These are phyloP conservation scores for Hura crepitans DNA, from an alignment of 441 rosid genomes.

Conservation along the genomic window DNA sequence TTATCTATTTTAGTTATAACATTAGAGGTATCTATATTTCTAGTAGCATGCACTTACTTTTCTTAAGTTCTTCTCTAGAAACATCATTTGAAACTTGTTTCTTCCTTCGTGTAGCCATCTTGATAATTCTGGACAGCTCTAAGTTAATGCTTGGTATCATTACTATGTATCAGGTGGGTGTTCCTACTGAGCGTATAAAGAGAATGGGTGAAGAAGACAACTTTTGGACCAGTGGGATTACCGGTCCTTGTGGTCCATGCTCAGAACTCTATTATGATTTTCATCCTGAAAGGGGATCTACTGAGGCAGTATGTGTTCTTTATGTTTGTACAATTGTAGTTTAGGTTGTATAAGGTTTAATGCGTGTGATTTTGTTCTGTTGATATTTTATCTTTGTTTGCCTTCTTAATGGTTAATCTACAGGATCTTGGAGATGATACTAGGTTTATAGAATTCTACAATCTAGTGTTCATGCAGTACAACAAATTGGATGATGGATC, in stretches of 20 bases:
- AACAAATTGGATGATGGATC: conserved; percentile 76
- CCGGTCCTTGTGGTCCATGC: conserved; percentile 98
- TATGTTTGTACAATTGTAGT: conserved; percentile 8
- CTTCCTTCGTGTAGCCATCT: conserved; percentile 2
- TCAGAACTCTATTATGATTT: conserved; percentile 93
- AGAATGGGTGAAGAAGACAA: conserved; percentile 91
- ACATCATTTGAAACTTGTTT: conserved; percentile 1
- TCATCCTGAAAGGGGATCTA: conserved; percentile 69
- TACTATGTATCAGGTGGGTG: conserved; percentile 51
- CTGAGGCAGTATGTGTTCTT: conserved; percentile 36
- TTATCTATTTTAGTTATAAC: background rate
- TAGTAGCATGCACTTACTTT: background rate
- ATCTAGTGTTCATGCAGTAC: conserved; percentile 91
- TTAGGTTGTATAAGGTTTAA: background rate
- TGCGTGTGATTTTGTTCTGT: background rate
- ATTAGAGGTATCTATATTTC: conserved; percentile 2
- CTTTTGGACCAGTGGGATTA: conserved; percentile 89
- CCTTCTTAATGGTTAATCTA: conserved; percentile 15
- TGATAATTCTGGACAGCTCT: background rate
- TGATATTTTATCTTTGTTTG: background rate
- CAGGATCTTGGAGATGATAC: conserved; percentile 94
- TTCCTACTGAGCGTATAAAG: conserved; percentile 70
- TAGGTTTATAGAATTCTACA: conserved; percentile 88
- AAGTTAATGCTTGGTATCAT: conserved; percentile 13
- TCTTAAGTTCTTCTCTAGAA: background rate